Percentiles rank a stretch among this genome's conserved stretches.
phyloP scores from a whole-genome alignment of 2,329 filamentous ascomycete genomes.

The Aureobasidium uvarum region DNA sequence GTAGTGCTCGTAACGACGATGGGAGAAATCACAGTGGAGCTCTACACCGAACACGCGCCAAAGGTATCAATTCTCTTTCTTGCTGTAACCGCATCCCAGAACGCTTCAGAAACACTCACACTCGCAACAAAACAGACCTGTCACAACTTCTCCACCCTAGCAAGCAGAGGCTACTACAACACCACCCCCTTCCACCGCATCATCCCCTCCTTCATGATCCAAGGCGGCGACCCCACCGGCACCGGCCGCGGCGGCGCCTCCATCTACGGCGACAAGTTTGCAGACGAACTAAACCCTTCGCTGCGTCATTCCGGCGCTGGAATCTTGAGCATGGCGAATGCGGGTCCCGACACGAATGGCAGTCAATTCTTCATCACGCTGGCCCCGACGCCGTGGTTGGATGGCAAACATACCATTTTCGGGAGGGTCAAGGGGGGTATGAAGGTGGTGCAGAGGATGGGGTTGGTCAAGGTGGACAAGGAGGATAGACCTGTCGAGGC shows the following conservation, averaged over 20 bases:
- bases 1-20: slow-evolving; percentile 82
- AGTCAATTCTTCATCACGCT: slow-evolving; percentile 96
- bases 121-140: slow-evolving; percentile 32
- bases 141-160: slow-evolving; percentile 73
- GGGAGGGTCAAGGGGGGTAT: slow-evolving; percentile 83
- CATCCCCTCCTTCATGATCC: slow-evolving; percentile 95
- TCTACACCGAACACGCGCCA: slow-evolving; percentile 86
- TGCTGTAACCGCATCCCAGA: too few species aligned
- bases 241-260: slow-evolving; percentile 84
- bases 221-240: slow-evolving; percentile 86
- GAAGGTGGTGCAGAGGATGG: slow-evolving; percentile 81
- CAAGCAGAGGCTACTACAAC: slow-evolving; percentile 83
- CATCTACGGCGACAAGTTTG: slow-evolving; percentile 92
- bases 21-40: slow-evolving; percentile 81
- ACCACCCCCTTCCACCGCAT: slow-evolving; percentile 85
- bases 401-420: slow-evolving; percentile 97
- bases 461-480: slow-evolving; percentile 74
- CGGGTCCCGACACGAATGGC: slow-evolving; percentile 88
- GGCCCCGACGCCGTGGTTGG: slow-evolving; percentile 91
- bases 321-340: slow-evolving; percentile 95
- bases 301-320: slow-evolving; percentile 93
- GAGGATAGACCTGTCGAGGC: slow-evolving; percentile 81
- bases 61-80: slow-evolving; percentile 47
- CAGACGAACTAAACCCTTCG: slow-evolving; percentile 76
- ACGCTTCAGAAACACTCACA: background rate